Conservation (phyloP, 2,329 filamentous ascomycete genomes). For the Domatiomyces catenatus region DNA sequence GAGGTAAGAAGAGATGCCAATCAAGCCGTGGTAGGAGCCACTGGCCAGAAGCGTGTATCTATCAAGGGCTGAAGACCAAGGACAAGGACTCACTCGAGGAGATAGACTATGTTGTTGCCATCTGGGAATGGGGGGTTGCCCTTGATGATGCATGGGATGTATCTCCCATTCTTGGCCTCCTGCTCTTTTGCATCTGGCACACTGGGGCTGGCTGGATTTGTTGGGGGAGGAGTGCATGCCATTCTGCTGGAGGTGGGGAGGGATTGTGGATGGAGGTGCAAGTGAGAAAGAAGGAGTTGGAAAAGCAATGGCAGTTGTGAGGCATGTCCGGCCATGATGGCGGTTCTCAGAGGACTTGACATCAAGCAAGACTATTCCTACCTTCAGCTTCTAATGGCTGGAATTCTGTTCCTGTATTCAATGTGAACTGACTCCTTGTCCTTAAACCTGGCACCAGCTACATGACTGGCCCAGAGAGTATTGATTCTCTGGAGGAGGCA, state of each 20-base stretch:
- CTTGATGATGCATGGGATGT: neutral
- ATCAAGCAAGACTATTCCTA: too few species aligned
- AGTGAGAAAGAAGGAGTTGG: neutral
- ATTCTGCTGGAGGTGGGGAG: neutral
- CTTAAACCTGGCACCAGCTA: neutral
- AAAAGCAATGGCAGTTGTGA: neutral
- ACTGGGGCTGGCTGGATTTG: neutral
- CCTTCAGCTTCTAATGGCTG: neutral
- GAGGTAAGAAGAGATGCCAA: neutral
- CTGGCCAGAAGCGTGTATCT: too few species aligned
- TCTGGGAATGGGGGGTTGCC: neutral
- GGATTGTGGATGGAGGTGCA: neutral
- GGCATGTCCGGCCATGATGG: neutral
- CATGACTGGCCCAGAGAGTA: too few species aligned
- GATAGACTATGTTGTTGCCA: neutral
- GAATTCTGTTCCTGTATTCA: neutral
- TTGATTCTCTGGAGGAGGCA: too few species aligned
- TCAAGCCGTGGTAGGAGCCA: too few species aligned
- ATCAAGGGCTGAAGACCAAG: neutral
- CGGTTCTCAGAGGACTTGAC: too few species aligned
- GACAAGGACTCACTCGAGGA: neutral
- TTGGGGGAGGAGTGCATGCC: neutral
- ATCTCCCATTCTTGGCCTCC: neutral
- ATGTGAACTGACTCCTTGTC: neutral
- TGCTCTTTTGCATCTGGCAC: neutral